Conservation (phyloP, 2,329 filamentous ascomycete genomes). For the Hypoxylon sp. region DNA sequence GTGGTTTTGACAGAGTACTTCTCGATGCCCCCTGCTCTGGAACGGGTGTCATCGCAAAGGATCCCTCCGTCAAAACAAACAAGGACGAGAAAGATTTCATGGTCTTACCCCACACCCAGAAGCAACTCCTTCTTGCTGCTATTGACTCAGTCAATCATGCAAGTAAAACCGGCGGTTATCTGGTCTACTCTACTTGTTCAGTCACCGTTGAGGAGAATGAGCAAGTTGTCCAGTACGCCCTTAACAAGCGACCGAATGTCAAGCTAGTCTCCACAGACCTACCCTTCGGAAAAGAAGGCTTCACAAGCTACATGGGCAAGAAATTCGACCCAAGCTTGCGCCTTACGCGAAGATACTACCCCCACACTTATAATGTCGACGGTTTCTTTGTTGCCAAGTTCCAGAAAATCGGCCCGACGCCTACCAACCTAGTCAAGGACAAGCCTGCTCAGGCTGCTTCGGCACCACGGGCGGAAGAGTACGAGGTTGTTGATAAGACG, state of each 20-base stretch:
- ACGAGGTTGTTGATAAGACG: constrained; percentile 74
- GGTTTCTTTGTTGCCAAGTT: constrained; percentile 99
- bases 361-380: constrained; percentile 94
- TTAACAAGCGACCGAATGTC: constrained; percentile 92
- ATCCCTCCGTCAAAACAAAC: constrained; percentile 97
- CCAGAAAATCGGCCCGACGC: constrained; percentile 88
- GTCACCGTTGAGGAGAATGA: constrained; percentile 96
- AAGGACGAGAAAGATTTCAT: constrained; percentile 97
- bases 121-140: constrained; percentile 90
- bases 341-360: constrained; percentile 88
- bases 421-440: constrained; percentile 67
- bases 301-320: constrained; percentile 92
- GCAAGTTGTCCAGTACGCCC: constrained; percentile 91
- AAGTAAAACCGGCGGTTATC: constrained; percentile 92
- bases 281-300: constrained; percentile 91
- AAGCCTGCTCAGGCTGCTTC: constrained; percentile 42
- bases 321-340: constrained; percentile 88
- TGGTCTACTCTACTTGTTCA: constrained; percentile 97
- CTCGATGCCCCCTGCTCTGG: constrained; percentile 97
- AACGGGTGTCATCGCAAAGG: constrained; percentile 97
- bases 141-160: constrained; percentile 95
- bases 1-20: constrained; percentile 93
- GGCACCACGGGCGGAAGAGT: constrained; percentile 56
- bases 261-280: constrained; percentile 93
- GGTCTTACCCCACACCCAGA: constrained; percentile 92